Conservation (phyloP, 192 early-diverging fungal genomes). For the Coemansia sp. region DNA sequence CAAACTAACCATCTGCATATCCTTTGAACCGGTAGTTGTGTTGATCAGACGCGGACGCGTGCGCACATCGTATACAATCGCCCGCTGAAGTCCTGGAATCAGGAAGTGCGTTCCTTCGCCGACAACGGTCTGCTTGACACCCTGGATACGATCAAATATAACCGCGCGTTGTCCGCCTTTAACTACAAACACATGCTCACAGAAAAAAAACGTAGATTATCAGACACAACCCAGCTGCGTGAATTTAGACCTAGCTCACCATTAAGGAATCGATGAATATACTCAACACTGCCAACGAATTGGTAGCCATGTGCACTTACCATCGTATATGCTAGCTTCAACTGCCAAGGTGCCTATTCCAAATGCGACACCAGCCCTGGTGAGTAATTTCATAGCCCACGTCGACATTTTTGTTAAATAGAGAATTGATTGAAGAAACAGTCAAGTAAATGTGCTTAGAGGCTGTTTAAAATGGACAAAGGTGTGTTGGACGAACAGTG, state of each 20-base stretch:
- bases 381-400: slow-evolving; percentile 61
- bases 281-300: background rate
- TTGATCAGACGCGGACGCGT: slow-evolving; percentile 95
- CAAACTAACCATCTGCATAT: slow-evolving; percentile 98
- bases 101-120: slow-evolving; percentile 97
- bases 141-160: slow-evolving; percentile 93
- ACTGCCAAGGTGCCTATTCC: slow-evolving; percentile 66
- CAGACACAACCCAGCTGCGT: background rate
- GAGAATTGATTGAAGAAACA: background rate
- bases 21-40: slow-evolving; percentile 98
- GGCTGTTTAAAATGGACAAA: background rate
- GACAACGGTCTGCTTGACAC: slow-evolving; percentile 76
- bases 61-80: slow-evolving; percentile 88
- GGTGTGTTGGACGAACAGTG: background rate
- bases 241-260: background rate
- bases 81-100: slow-evolving; percentile 93
- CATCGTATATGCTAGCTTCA: slow-evolving; percentile 91
- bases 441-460: background rate
- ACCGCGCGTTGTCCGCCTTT: slow-evolving; percentile 95
- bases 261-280: background rate
- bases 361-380: slow-evolving; percentile 78
- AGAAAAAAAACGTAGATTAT: background rate
- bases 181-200: slow-evolving; percentile 56
- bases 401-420: slow-evolving; percentile 23
- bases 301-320: slow-evolving; percentile 51